Evolutionary conservation across 495 filamentous ascomycete genomes (phyloP), one percentile per base, ranked within the genome.

Genomic region (Penicillium bovifimosum): DNA sequence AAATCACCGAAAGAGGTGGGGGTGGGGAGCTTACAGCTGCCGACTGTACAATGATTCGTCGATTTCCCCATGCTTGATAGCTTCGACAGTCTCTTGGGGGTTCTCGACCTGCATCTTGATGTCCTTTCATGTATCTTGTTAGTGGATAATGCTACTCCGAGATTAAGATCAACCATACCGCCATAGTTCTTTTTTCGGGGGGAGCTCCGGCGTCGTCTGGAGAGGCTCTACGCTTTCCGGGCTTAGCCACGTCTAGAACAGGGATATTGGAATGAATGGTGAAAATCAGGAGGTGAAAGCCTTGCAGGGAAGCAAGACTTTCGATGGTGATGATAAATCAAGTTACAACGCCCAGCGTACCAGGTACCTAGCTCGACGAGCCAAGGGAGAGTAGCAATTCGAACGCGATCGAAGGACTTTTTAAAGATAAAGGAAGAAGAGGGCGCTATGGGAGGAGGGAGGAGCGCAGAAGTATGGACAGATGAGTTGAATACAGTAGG

Each of bases 21-120:
- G 11, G 20, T 14, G 72, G 59, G 11, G 20, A 36, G 72, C 76
- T 67, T 63, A 86, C 75, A 99, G 88, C 73, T 99, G 95, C 50
- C 95, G 83, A 71, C 91, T 96, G 79, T 99, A 99, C 56, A 99
- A 80, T 45, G 88, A 89, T 73, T 99, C 95, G 68, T 99, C 95
- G 73, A 99, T 97, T 58, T 95, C 78, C 35, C 75, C 77, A 52
- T 83, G 75, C 60, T 85, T 82, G 58, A 86, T 76, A 62, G 74
- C 59, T 63, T 83, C 80, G 58, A 77, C 70, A 33, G 70, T 75
- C 36, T 80, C 75, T 50, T 76, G 68, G 44, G 75, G 72, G 55
- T 71, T 81, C 71, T 95, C 89, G 55, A 93, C 80, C 74, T 96
- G 83, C 87, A 96, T 91, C 53, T 82, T 83, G 72, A 77, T 80